These are phyloP conservation scores for Barnettozyma sucrosica DNA, from an alignment of 805 yeast genomes.

Conservation along the genomic window DNA sequence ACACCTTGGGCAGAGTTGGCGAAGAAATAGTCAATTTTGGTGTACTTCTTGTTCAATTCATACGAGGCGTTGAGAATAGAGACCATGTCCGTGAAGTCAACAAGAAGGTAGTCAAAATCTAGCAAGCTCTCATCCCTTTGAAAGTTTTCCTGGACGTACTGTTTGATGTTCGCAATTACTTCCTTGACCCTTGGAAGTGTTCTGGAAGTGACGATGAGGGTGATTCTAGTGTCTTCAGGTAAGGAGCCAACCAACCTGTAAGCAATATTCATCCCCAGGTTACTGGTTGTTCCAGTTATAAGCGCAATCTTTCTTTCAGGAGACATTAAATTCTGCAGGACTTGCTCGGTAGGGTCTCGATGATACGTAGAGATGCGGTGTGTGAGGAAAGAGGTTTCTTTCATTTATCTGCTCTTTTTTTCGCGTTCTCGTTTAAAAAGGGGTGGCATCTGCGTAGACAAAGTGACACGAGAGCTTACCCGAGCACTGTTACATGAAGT, in stretches of 20 bases:
- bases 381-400: too few species aligned
- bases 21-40: slow-evolving; percentile 68
- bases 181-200: slow-evolving; percentile 81
- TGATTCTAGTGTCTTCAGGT: slow-evolving; percentile 50
- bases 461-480: too few species aligned
- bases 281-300: slow-evolving; percentile 46
- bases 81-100: slow-evolving; percentile 90
- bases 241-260: slow-evolving; percentile 63
- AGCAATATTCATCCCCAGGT: slow-evolving; percentile 83
- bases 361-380: too few species aligned
- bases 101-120: slow-evolving; percentile 81
- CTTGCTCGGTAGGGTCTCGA: too few species aligned
- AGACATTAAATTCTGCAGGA: not conserved
- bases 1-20: slow-evolving; percentile 90
- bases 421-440: not conserved
- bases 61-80: slow-evolving; percentile 70
- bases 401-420: too few species aligned
- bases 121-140: slow-evolving; percentile 47
- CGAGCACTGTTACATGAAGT: too few species aligned
- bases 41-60: slow-evolving; percentile 60
- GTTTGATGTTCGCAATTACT: slow-evolving; percentile 54
- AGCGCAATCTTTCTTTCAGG: slow-evolving; percentile 34
- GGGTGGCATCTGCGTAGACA: too few species aligned
- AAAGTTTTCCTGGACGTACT: slow-evolving; percentile 31
- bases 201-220: slow-evolving; percentile 84